phyloP scores from a whole-genome alignment of 2,329 filamentous ascomycete species.

The Calonectria ilicicola region DNA sequence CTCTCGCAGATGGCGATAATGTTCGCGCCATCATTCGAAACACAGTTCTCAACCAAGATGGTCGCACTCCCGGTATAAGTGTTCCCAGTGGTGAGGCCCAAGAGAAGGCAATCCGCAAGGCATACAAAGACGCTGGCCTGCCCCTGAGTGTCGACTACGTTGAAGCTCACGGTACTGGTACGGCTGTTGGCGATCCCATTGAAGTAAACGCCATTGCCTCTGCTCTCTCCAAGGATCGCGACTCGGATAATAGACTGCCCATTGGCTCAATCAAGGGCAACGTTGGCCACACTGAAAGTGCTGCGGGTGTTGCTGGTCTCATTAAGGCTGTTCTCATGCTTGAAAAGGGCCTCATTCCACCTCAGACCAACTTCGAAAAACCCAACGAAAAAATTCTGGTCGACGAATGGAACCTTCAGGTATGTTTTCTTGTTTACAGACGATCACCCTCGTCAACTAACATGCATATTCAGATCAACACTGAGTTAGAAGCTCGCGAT shows the following conservation, averaged over 20 bases:
- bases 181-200: conserved; percentile 58
- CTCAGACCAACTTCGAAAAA: conserved; percentile 44
- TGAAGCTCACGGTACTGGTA: conserved; percentile 62
- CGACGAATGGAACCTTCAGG: conserved; percentile 40
- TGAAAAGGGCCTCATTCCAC: conserved; percentile 48
- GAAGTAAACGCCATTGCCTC: conserved; percentile 57
- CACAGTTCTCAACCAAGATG: conserved; percentile 55
- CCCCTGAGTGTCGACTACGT: conserved; percentile 49
- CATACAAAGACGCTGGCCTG: conserved; percentile 49
- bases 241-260: conserved; percentile 39
- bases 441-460: background rate
- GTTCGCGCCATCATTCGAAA: conserved; percentile 53
- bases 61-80: conserved; percentile 56
- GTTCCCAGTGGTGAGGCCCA: conserved; percentile 48
- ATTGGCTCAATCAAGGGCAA: conserved; percentile 59
- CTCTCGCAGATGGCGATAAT: conserved; percentile 52
- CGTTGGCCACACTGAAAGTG: conserved; percentile 39
- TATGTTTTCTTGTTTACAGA: background rate
- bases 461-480: conserved; percentile 1
- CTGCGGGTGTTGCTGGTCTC: conserved; percentile 44
- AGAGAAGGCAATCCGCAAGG: conserved; percentile 47
- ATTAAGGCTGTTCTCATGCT: conserved; percentile 46
- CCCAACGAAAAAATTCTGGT: conserved; percentile 45
- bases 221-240: conserved; percentile 49
- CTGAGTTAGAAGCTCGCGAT: conserved; percentile 2